phyloP scores from a whole-genome alignment of 2,329 filamentous ascomycete genomes.

The Talaromyces sp. region DNA sequence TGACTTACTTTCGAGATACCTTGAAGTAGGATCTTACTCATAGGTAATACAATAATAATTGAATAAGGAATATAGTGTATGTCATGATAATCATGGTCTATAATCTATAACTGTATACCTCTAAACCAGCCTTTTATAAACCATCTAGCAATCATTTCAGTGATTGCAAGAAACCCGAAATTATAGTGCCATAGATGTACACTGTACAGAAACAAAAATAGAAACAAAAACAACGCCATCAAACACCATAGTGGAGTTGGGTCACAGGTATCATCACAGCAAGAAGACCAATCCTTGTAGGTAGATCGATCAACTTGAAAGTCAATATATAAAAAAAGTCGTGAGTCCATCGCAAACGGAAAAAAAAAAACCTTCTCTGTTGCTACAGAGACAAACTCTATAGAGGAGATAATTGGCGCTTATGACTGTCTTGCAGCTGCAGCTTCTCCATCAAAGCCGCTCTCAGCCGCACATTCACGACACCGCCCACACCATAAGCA shows the following conservation, averaged over 20 bases:
- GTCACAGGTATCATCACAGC: neutral
- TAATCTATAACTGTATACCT: neutral
- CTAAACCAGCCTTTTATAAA: neutral
- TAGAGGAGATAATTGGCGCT: neutral
- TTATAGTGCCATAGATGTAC: neutral
- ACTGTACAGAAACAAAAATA: neutral
- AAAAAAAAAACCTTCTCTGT: neutral
- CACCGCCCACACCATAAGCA: conserved; percentile 82
- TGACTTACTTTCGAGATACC: too few relatives aligned
- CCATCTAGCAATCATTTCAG: neutral
- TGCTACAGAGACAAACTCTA: neutral
- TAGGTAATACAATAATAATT: too few relatives aligned
- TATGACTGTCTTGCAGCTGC: conserved; percentile 25
- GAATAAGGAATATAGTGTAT: too few relatives aligned
- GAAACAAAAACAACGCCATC: neutral
- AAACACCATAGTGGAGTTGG: neutral
- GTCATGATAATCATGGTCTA: neutral
- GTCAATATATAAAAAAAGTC: neutral
- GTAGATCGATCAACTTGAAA: neutral
- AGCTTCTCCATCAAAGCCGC: conserved; percentile 60
- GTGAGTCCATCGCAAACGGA: neutral
- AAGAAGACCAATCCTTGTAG: neutral
- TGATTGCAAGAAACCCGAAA: neutral
- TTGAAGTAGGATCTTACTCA: too few relatives aligned
- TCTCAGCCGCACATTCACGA: conserved; percentile 73